A percentile compares a stretch with the other conserved stretches of the same genome.
These are phyloP conservation scores for Gamarada debralockiae DNA, from an alignment of 495 filamentous ascomycete genomes.

Conservation along the genomic window DNA sequence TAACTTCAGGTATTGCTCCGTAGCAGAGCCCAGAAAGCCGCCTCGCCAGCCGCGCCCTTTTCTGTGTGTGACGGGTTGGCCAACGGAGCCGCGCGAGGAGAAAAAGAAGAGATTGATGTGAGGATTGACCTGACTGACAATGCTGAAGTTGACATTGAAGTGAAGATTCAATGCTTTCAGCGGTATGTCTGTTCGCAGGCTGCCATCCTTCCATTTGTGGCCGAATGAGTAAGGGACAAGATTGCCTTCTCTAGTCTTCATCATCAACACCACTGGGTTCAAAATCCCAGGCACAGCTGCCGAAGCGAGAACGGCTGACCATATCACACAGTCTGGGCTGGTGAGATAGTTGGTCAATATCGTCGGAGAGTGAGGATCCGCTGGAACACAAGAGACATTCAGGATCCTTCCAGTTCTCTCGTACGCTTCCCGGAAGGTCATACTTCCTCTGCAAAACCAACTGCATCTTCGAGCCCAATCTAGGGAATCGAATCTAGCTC, in stretches of 20 bases:
- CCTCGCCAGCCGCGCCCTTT: constrained; percentile 93
- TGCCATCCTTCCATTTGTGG: constrained; percentile 98
- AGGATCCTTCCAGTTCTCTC: constrained; percentile 90
- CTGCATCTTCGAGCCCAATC: constrained; percentile 84
- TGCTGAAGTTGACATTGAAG: constrained; percentile 97
- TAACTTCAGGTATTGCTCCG: constrained; percentile 91
- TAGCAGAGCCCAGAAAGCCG: constrained; percentile 85
- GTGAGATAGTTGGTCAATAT: constrained; percentile 94
- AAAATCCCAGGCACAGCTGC: constrained; percentile 95
- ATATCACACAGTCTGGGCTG: constrained; percentile 93
- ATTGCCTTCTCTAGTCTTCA: constrained; percentile 72
- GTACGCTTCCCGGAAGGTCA: constrained; percentile 94
- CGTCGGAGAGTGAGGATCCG: constrained; percentile 91
- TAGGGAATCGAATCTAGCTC: constrained; percentile 87
- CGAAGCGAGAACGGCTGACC: constrained; percentile 93
- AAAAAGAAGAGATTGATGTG: constrained; percentile 99
- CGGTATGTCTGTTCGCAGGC: constrained; percentile 89
- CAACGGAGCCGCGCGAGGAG: constrained; percentile 84
- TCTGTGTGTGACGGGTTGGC: constrained; percentile 90
- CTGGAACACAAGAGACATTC: constrained; percentile 95
- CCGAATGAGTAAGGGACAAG: constrained; percentile 87
- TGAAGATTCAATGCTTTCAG: constrained; percentile 89
- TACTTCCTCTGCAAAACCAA: constrained; percentile 87
- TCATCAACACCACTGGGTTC: constrained; percentile 96
- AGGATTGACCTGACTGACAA: constrained; percentile 95